These are phyloP conservation scores for Starmera stellimalicola DNA, from an alignment of 1,139 yeast genomes.

Conservation along the genomic window DNA sequence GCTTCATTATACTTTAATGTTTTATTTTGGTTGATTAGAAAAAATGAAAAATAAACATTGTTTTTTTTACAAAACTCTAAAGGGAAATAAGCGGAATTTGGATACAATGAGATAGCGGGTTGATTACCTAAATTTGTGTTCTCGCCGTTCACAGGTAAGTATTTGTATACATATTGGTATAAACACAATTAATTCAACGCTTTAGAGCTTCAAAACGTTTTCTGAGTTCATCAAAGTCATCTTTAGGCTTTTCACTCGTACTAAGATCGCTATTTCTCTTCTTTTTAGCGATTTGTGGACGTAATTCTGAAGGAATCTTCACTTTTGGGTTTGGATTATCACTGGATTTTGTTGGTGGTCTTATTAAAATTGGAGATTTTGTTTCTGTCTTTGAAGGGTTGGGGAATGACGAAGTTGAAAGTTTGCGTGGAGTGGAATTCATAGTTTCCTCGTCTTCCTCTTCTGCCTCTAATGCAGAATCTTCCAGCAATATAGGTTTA, in stretches of 20 bases:
- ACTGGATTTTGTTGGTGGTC: conserved; percentile 35
- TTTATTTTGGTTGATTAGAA: neutral
- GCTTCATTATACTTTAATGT: neutral
- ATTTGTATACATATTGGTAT: too few species aligned
- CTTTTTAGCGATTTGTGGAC: conserved; percentile 18
- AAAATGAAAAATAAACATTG: too few species aligned
- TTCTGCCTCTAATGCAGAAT: conserved; percentile 4
- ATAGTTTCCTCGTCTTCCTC: conserved; percentile 9
- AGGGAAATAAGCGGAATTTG: too few species aligned
- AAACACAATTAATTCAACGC: conserved; percentile 10
- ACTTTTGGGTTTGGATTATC: conserved; percentile 35
- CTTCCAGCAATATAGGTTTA: conserved; percentile 15
- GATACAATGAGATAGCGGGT: too few species aligned
- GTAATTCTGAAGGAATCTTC: conserved; percentile 32
- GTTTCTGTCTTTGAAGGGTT: conserved; percentile 17
- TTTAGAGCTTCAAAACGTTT: conserved; percentile 48
- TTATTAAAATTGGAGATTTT: conserved; percentile 34
- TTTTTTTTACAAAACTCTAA: too few species aligned
- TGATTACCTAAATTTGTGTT: too few species aligned
- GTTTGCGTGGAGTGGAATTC: conserved; percentile 19
- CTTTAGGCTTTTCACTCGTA: conserved; percentile 15
- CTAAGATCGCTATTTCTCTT: conserved; percentile 16
- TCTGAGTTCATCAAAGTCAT: conserved; percentile 39
- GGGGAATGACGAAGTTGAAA: conserved; percentile 22
- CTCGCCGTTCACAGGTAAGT: too few species aligned